phyloP scores from a whole-genome alignment of 495 filamentous ascomycete species.

The Aspergillus baeticus region DNA sequence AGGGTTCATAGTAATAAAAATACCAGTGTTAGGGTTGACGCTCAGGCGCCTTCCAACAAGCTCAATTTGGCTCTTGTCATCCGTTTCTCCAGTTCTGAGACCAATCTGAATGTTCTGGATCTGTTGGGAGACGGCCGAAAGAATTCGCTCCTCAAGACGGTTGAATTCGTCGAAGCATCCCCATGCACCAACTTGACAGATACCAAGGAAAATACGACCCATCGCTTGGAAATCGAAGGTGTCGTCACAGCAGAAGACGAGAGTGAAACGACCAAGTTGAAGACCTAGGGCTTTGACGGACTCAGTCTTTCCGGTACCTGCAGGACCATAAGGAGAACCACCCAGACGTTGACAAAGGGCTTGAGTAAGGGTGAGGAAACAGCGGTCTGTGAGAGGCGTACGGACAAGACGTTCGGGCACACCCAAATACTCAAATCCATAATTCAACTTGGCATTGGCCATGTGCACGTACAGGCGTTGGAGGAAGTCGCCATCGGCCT shows the following conservation, averaged over 20 bases:
- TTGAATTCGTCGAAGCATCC: conserved; percentile 99
- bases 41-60: conserved; percentile 82
- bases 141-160: conserved; percentile 91
- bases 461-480: conserved; percentile 88
- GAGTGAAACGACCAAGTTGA: conserved; percentile 93
- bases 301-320: conserved; percentile 98
- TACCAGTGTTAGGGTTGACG: conserved; percentile 90
- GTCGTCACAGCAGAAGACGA: conserved; percentile 98
- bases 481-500: conserved; percentile 73
- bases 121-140: conserved; percentile 97
- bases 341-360: conserved; percentile 92
- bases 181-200: conserved; percentile 98
- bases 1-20: conserved; percentile 99
- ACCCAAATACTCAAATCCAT: conserved; percentile 97
- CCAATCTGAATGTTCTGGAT: conserved; percentile 99
- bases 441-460: conserved; percentile 93
- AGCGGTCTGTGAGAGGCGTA: conserved; percentile 94
- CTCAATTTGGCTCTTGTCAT: conserved; percentile 84
- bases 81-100: conserved; percentile 73
- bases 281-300: conserved; percentile 97
- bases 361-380: conserved; percentile 96
- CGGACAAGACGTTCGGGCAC: conserved; percentile 93
- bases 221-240: conserved; percentile 99
- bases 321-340: conserved; percentile 95
- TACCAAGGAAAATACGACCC: conserved; percentile 98